Evolutionary conservation across 495 filamentous ascomycete species (phyloP).

Genomic region (Baudoinia panamericana): DNA sequence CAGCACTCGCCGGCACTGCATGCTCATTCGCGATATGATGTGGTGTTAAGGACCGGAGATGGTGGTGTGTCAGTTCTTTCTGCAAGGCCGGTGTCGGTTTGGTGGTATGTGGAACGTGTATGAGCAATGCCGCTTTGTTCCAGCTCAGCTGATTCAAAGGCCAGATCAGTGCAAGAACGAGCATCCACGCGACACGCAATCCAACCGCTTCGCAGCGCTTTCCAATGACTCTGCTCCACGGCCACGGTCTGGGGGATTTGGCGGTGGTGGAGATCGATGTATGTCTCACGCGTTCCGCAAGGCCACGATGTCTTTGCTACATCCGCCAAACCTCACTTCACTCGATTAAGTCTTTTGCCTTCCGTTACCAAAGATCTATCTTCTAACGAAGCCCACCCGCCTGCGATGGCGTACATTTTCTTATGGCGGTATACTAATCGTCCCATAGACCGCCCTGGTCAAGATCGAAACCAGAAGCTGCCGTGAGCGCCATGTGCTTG

Average conservation of each 20-base stretch:
- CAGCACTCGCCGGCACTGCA: too few relatives aligned
- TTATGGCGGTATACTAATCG: not conserved
- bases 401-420: not conserved
- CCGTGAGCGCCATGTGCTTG: not conserved
- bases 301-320: not conserved
- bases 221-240: not conserved
- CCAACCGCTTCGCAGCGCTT: slow-evolving; percentile 9
- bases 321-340: not conserved
- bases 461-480: not conserved
- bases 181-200: slow-evolving; percentile 30
- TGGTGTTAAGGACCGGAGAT: too few relatives aligned
- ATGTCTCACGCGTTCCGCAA: not conserved
- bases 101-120: slow-evolving; percentile 31
- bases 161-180: slow-evolving; percentile 43
- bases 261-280: slow-evolving; percentile 9
- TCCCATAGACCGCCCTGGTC: slow-evolving; percentile 1
- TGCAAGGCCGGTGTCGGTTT: slow-evolving; percentile 58
- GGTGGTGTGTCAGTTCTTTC: slow-evolving; percentile 55
- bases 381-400: not conserved
- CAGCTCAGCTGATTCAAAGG: not conserved
- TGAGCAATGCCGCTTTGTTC: not conserved
- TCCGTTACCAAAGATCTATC: too few relatives aligned
- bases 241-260: slow-evolving; percentile 3
- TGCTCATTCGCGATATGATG: too few relatives aligned
- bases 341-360: not conserved